Evolutionary conservation across 306 rosid genomes (phyloP).

Genomic region (Mimosa bimucronata): DNA sequence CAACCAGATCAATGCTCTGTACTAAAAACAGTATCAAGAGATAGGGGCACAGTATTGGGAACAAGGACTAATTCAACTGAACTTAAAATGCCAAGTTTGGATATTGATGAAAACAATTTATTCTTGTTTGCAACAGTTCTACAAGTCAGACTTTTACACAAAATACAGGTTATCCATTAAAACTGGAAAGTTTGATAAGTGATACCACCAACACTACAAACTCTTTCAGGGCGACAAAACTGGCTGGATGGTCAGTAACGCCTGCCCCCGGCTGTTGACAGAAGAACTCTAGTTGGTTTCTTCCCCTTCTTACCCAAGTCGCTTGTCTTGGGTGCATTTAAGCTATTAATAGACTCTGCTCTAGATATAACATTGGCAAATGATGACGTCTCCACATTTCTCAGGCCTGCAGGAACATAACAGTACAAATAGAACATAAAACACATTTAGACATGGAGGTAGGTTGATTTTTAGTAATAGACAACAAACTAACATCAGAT

Average conservation of each 20-base stretch:
- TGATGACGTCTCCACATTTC: constrained; percentile 59
- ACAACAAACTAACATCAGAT: constrained; percentile 8
- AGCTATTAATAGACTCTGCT: constrained; percentile 50
- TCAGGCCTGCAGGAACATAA: constrained; percentile 45
- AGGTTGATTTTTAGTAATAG: background rate
- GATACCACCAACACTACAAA: background rate
- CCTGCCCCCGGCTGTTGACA: constrained; percentile 90
- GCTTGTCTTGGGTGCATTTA: constrained; percentile 58
- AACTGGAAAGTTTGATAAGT: background rate
- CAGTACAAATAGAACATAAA: background rate
- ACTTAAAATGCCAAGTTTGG: constrained; percentile 1
- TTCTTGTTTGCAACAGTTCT: constrained; percentile 30
- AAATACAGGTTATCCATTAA: constrained; percentile 19
- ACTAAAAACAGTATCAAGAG: background rate
- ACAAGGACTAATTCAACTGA: constrained; percentile 9
- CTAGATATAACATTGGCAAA: constrained; percentile 76
- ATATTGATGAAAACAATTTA: constrained; percentile 26
- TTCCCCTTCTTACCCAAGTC: constrained; percentile 89
- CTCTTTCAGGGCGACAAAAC: background rate
- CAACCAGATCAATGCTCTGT: background rate
- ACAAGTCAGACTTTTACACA: constrained; percentile 14
- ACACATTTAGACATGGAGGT: constrained; percentile 15
- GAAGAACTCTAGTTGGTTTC: constrained; percentile 76
- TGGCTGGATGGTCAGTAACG: constrained; percentile 64
- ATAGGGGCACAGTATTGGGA: background rate